Evolutionary conservation across 805 yeast genomes (phyloP).

Genomic region (Candida vaughaniae): DNA sequence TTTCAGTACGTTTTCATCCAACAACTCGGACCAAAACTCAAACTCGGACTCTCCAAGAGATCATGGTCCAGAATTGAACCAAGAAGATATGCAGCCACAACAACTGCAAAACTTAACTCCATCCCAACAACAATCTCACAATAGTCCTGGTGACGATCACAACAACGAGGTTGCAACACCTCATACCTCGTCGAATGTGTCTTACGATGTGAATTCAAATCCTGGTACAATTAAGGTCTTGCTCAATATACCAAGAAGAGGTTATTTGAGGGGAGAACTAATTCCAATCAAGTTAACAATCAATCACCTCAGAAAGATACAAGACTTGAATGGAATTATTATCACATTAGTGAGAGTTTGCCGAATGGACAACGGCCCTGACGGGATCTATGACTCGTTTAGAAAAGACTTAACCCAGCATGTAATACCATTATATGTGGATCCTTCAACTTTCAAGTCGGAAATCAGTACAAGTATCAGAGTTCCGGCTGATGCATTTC

Average conservation of each 20-base stretch:
- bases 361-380: conserved; percentile 56
- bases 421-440: conserved; percentile 75
- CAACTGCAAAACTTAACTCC: neutral
- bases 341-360: conserved; percentile 80
- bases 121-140: neutral
- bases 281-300: conserved; percentile 70
- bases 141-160: conserved; percentile 1
- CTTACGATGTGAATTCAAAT: conserved; percentile 11
- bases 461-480: conserved; percentile 61
- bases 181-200: conserved; percentile 9
- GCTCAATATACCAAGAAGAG: conserved; percentile 51
- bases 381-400: conserved; percentile 65
- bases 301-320: conserved; percentile 68
- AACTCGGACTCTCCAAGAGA: conserved; percentile 4
- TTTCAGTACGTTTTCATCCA: conserved; percentile 28
- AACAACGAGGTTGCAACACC: neutral
- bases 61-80: neutral
- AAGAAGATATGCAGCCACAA: conserved; percentile 1
- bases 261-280: conserved; percentile 75
- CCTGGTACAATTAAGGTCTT: conserved; percentile 36
- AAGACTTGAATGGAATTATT: conserved; percentile 70
- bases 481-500: conserved; percentile 83
- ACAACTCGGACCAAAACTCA: conserved; percentile 24
- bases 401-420: conserved; percentile 82
- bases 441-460: conserved; percentile 57